phyloP scores from a whole-genome alignment of 1,284 basidiomycete species.

The Cryptococcus sp. region DNA sequence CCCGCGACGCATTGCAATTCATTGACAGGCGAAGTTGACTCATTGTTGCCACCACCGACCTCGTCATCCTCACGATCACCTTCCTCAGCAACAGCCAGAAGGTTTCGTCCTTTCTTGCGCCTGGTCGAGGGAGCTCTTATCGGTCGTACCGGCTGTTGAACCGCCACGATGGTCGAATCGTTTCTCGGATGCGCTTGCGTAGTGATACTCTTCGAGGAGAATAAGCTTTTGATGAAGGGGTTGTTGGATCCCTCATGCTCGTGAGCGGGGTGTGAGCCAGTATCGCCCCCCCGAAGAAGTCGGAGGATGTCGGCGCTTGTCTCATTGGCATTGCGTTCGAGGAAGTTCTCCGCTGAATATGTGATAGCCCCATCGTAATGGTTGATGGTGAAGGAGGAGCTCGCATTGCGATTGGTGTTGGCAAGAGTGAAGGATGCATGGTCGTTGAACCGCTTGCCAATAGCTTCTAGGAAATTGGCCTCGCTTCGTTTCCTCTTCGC shows the following conservation, averaged over 20 bases:
- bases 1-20: constrained; percentile 72
- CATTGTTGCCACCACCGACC: constrained; percentile 45
- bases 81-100: constrained; percentile 62
- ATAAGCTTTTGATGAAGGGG: constrained; percentile 87
- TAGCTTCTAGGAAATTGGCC: constrained; percentile 90
- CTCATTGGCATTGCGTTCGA: constrained; percentile 84
- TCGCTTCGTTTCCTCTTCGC: constrained; percentile 89
- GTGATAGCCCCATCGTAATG: constrained; percentile 90
- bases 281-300: constrained; percentile 67
- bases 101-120: constrained; percentile 63
- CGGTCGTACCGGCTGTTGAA: constrained; percentile 88
- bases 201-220: constrained; percentile 81
- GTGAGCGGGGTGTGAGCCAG: constrained; percentile 22
- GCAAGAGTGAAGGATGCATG: constrained; percentile 87
- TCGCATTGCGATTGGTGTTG: constrained; percentile 70
- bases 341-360: constrained; percentile 85
- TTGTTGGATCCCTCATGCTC: constrained; percentile 77
- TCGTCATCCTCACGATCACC: constrained; percentile 59
- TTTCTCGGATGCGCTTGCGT: constrained; percentile 87
- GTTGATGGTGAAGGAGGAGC: constrained; percentile 84
- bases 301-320: constrained; percentile 92
- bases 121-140: constrained; percentile 88
- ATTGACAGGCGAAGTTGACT: constrained; percentile 68
- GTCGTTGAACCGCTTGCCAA: constrained; percentile 90
- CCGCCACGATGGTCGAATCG: constrained; percentile 90